A percentile compares a stretch with the other conserved stretches of the same genome.
These are phyloP conservation scores for Postia placenta DNA, from an alignment of 768 basidiomycete genomes.

Conservation along the genomic window DNA sequence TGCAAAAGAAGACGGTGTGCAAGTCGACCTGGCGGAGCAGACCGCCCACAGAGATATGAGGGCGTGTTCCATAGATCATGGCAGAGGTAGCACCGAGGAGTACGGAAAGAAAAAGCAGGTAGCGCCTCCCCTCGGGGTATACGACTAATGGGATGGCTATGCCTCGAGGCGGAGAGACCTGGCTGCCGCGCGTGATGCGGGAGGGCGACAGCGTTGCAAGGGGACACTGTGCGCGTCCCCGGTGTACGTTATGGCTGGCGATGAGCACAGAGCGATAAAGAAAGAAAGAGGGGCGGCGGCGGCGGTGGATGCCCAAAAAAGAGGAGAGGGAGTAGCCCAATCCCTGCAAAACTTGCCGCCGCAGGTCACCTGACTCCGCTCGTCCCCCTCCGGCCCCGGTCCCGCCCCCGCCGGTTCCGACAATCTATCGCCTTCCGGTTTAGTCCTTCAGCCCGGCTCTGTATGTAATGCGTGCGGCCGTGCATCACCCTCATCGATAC, in stretches of 20 bases:
- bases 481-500: neutral
- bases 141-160: slow-evolving; percentile 16
- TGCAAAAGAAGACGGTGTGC: slow-evolving; percentile 62
- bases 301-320: neutral
- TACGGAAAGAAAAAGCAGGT: slow-evolving; percentile 55
- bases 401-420: neutral
- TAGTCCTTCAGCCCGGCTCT: too few species aligned
- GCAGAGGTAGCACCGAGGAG: slow-evolving; percentile 58
- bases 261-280: slow-evolving; percentile 2
- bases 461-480: too few species aligned
- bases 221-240: slow-evolving; percentile 22
- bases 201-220: slow-evolving; percentile 19
- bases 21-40: slow-evolving; percentile 56
- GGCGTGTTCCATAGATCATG: slow-evolving; percentile 51
- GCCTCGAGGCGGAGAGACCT: slow-evolving; percentile 14
- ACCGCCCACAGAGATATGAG: slow-evolving; percentile 31
- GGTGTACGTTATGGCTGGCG: neutral
- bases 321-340: slow-evolving; percentile 1
- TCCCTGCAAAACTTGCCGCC: neutral
- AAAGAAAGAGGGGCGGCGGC: slow-evolving; percentile 4
- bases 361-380: neutral
- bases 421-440: neutral
- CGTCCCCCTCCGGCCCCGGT: neutral
- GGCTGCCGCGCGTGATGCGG: slow-evolving; percentile 9
- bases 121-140: slow-evolving; percentile 33